Conservation (phyloP, 1,284 basidiomycete species). For the Cryptococcus hybrid region DNA sequence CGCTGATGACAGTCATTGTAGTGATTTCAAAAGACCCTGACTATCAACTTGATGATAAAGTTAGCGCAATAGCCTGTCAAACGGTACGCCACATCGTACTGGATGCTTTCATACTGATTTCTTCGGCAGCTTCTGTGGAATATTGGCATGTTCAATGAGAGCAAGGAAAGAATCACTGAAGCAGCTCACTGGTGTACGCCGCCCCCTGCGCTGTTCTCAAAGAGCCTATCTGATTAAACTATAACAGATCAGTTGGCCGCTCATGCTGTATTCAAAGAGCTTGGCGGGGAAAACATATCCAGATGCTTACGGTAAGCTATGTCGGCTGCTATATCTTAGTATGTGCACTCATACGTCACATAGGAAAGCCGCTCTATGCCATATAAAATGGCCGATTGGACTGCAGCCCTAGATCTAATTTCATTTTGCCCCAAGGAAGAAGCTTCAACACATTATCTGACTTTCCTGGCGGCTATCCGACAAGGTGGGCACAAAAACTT, state of each 20-base stretch:
- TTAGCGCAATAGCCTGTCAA: conserved; percentile 1
- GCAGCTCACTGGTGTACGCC: conserved; percentile 1
- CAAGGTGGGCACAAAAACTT: conserved; percentile 1
- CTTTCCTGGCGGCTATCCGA: conserved; percentile 12
- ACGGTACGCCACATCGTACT: neutral
- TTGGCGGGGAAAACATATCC: neutral
- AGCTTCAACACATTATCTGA: conserved; percentile 20
- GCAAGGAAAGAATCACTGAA: neutral
- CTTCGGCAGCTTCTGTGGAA: neutral
- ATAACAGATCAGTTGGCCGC: neutral
- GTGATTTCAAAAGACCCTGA: neutral
- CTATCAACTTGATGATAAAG: neutral
- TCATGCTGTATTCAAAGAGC: neutral
- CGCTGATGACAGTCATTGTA: neutral
- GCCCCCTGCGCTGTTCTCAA: neutral
- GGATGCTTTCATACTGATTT: neutral
- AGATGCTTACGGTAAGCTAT: neutral
- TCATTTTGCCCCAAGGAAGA: conserved; percentile 9
- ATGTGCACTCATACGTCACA: no score
- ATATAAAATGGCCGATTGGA: neutral
- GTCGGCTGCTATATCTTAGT: no score
- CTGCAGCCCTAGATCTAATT: neutral
- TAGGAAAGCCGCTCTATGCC: conserved; percentile 2
- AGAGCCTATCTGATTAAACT: neutral
- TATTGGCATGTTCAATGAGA: neutral